These are phyloP conservation scores for Xylaria palmicola DNA, from an alignment of 495 filamentous ascomycete genomes.

Conservation along the genomic window DNA sequence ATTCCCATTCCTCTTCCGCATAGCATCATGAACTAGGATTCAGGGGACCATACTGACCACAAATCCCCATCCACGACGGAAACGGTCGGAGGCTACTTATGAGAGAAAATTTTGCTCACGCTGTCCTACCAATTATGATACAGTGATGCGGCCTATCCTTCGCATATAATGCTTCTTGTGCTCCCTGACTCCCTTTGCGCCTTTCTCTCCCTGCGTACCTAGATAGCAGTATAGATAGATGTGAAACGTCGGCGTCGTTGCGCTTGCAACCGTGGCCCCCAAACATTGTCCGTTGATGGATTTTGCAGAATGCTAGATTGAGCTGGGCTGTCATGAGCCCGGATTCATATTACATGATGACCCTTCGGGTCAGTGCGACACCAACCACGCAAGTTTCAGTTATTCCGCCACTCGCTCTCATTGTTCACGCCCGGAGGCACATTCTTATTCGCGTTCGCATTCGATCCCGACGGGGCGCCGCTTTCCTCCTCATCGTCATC, in stretches of 20 bases:
- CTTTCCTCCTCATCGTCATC: conserved; percentile 41
- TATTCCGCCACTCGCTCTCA: conserved; percentile 43
- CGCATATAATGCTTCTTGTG: neutral
- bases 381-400: conserved; percentile 22
- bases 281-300: neutral
- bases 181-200: conserved; percentile 5
- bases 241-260: neutral
- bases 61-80: neutral
- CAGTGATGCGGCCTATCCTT: neutral
- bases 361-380: neutral
- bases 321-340: neutral
- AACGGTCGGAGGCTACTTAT: neutral
- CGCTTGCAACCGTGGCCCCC: neutral
- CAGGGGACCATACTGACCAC: too few relatives aligned
- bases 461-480: conserved; percentile 12
- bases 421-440: conserved; percentile 35
- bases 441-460: conserved; percentile 14
- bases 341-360: neutral
- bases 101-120: neutral
- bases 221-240: too few relatives aligned
- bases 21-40: too few relatives aligned
- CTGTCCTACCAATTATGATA: neutral
- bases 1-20: too few relatives aligned
- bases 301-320: neutral
- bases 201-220: neutral